These are phyloP conservation scores for Penicillium fuscoglaucum DNA, from an alignment of 2,329 filamentous ascomycete genomes.

Conservation along the genomic window DNA sequence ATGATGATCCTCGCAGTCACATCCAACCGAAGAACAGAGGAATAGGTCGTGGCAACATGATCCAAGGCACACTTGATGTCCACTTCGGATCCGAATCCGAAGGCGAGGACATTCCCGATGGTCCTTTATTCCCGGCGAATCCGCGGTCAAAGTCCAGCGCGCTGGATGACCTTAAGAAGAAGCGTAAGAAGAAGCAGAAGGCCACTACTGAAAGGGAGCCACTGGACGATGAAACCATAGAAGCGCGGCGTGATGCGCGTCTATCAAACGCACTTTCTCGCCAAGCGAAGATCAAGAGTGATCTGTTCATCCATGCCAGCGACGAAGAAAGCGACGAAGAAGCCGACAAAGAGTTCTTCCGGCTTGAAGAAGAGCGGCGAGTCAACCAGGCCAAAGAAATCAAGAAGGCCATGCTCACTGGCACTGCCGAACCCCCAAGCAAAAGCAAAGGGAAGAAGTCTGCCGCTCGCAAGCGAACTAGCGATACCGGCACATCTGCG, in stretches of 20 bases:
- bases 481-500: slow-evolving; percentile 28
- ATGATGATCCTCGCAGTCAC: slow-evolving; percentile 71
- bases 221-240: slow-evolving; percentile 60
- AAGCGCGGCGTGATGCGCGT: slow-evolving; percentile 61
- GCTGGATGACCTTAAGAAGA: slow-evolving; percentile 60
- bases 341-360: slow-evolving; percentile 73
- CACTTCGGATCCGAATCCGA: slow-evolving; percentile 71
- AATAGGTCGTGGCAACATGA: slow-evolving; percentile 37
- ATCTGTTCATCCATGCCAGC: slow-evolving; percentile 74
- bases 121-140: slow-evolving; percentile 66
- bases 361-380: slow-evolving; percentile 67
- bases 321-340: slow-evolving; percentile 89
- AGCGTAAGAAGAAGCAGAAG: slow-evolving; percentile 55
- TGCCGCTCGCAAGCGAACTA: slow-evolving; percentile 32
- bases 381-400: slow-evolving; percentile 55
- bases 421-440: slow-evolving; percentile 31
- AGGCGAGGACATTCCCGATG: slow-evolving; percentile 59
- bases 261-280: slow-evolving; percentile 74
- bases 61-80: slow-evolving; percentile 47
- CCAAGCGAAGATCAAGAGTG: slow-evolving; percentile 77
- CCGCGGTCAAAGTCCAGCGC: slow-evolving; percentile 52
- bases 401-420: slow-evolving; percentile 50
- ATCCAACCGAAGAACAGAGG: slow-evolving; percentile 66
- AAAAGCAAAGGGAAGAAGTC: slow-evolving; percentile 32
- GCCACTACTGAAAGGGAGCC: slow-evolving; percentile 54